Conservation (phyloP, 1,284 basidiomycete species). For the Boletus sp. region DNA sequence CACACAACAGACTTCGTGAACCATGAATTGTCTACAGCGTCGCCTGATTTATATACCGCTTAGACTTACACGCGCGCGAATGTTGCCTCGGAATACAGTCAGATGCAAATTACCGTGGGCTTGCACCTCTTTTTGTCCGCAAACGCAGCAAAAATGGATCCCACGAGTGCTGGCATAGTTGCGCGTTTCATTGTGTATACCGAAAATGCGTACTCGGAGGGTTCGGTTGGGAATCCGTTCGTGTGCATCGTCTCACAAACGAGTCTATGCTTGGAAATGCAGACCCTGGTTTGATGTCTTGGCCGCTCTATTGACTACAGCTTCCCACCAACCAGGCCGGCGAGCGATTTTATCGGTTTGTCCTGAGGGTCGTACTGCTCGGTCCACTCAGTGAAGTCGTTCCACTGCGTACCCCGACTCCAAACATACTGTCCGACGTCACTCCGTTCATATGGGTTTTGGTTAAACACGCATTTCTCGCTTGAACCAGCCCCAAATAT, state of each 20-base stretch:
- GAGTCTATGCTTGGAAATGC: background rate
- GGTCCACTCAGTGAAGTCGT: background rate
- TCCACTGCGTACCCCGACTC: background rate
- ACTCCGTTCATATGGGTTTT: background rate
- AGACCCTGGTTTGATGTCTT: background rate
- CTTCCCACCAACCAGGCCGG: background rate
- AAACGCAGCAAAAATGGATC: background rate
- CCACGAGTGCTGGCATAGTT: background rate
- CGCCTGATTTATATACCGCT: constrained; percentile 16
- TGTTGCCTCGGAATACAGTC: background rate
- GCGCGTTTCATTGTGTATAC: background rate
- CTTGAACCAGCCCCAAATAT: constrained; percentile 27
- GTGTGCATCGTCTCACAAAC: background rate
- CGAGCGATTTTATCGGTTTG: too few relatives aligned
- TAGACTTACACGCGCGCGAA: constrained; percentile 10
- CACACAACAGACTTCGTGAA: constrained; percentile 49
- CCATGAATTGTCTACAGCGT: background rate
- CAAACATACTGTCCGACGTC: background rate
- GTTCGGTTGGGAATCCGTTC: background rate
- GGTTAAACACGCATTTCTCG: constrained; percentile 18
- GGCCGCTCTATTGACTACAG: background rate
- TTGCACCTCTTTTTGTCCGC: background rate
- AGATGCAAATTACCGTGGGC: background rate
- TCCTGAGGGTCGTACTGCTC: background rate
- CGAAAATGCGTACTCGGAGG: background rate